Conservation (phyloP, 441 rosid genomes). For the Adansonia madagascariensis region DNA sequence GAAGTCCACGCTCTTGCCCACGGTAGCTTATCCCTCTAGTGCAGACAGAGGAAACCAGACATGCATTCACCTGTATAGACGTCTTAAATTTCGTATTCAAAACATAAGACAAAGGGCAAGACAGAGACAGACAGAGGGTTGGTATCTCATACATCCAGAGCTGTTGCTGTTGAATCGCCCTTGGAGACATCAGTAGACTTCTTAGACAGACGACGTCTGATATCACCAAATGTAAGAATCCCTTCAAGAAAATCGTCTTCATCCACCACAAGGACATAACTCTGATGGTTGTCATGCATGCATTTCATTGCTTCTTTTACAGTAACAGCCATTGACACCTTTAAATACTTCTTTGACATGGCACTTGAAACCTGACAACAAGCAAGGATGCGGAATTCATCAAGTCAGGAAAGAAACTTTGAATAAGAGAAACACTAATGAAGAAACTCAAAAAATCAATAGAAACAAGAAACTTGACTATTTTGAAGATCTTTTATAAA, state of each 20-base stretch:
- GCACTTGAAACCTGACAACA: constrained; percentile 62
- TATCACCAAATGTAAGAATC: constrained; percentile 76
- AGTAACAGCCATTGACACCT: constrained; percentile 55
- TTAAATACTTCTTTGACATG: constrained; percentile 80
- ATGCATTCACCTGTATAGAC: constrained; percentile 54
- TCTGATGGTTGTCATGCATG: constrained; percentile 72
- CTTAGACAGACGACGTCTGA: constrained; percentile 60
- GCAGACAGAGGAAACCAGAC: constrained; percentile 75
- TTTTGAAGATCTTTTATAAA: constrained; percentile 18
- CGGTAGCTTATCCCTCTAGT: constrained; percentile 72
- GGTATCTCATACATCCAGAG: constrained; percentile 57
- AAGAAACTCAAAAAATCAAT: constrained; percentile 14
- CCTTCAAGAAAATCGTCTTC: constrained; percentile 80
- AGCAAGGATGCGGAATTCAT: constrained; percentile 13
- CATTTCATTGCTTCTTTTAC: constrained; percentile 74
- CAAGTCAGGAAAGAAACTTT: constrained; percentile 8
- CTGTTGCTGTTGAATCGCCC: constrained; percentile 50
- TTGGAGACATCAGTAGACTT: constrained; percentile 38
- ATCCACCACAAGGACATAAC: constrained; percentile 71
- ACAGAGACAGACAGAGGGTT: constrained; percentile 11
- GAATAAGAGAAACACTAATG: constrained; percentile 5
- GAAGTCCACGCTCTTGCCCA: constrained; percentile 76
- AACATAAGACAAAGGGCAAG: neutral
- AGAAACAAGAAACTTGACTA: neutral
- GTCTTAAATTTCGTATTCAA: neutral